Evolutionary conservation across 2,329 filamentous ascomycete species (phyloP), one percentile per base, ranked within the genome.

Genomic region (Epichloe aotearoae): DNA sequence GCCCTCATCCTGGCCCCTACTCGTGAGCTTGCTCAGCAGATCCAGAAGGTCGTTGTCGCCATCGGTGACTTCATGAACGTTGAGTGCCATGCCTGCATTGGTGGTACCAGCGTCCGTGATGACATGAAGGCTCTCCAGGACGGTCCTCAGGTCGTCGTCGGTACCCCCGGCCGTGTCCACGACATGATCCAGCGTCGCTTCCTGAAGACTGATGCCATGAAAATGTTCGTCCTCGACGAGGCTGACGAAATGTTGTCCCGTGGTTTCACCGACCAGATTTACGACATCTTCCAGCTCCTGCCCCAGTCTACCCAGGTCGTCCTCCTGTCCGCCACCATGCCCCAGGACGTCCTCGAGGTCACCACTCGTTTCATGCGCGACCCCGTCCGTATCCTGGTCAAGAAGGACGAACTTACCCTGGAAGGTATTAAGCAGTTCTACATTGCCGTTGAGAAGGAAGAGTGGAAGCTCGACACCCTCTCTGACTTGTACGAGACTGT

Each of bases 341-440:
- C 93, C 66, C 89, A 96, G 79, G 93, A 98, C 68, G 93, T 98
- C 56, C 84, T 98, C 55, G 93, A 98, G 78, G 90, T 98, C 68
- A 98, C 93, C 68, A 97, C 91, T 76, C 96, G 96, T 79, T 98
- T 98, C 82, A 98, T 98, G 93, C 90, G 89, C 64, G 93, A 98
- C 74, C 93, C 93, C 61, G 87, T 98, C 72, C 90, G 93, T 68
- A 97, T 98, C 68, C 81, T 98, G 62, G 93, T 98, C 74, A 98
- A 98, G 86, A 95, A 95, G 83, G 91, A 94, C 68, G 93, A 98
- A 72, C 84, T 98, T 72, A 98, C 93, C 66, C 88, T 98, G 54
- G 93, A 98, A 77, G 93, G 93, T 88, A 95, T 98, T 69, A 98
- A 98, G 82, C 93, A 98, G 73, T 98, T 96, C 79, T 98, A 96